A percentile compares a stretch with the other conserved stretches of the same genome.
Evolutionary conservation across 768 basidiomycete species (phyloP).

Genomic region (Sporobolomyces phaffii): DNA sequence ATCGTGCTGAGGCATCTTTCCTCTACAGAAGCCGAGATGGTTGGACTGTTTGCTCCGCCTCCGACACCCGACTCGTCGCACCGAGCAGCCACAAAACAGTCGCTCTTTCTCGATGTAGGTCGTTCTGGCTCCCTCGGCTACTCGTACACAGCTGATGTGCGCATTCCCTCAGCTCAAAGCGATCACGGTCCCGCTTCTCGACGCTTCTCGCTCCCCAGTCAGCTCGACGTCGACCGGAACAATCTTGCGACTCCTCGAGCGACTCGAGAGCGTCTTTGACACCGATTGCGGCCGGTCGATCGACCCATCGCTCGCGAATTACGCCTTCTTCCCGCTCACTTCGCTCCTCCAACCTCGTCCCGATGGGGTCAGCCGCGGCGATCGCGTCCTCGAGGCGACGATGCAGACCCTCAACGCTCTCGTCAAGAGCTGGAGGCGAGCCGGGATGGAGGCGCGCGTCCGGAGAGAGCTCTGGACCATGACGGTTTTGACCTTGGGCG

Average conservation of each 20-base stretch:
- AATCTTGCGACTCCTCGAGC: slow-evolving; percentile 57
- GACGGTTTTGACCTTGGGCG: slow-evolving; percentile 60
- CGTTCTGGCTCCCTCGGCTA: too few species aligned
- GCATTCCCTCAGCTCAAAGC: slow-evolving; percentile 54
- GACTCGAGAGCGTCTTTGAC: slow-evolving; percentile 52
- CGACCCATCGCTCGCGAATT: slow-evolving; percentile 63
- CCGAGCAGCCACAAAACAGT: slow-evolving; percentile 6
- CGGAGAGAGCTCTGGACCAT: slow-evolving; percentile 70
- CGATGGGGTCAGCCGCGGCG: slow-evolving; percentile 67
- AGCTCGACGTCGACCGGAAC: slow-evolving; percentile 54
- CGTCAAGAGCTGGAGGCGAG: slow-evolving; percentile 56
- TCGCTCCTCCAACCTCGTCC: slow-evolving; percentile 66
- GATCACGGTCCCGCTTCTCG: slow-evolving; percentile 74
- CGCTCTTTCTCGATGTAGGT: neutral
- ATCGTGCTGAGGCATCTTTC: too few species aligned
- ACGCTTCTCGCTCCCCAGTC: slow-evolving; percentile 55
- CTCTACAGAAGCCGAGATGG: neutral
- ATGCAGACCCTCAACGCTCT: slow-evolving; percentile 54
- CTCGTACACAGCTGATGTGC: neutral
- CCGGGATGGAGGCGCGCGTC: slow-evolving; percentile 31
- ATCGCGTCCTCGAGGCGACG: slow-evolving; percentile 56
- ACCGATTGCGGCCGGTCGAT: slow-evolving; percentile 50
- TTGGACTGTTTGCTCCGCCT: slow-evolving; percentile 8
- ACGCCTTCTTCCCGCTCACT: slow-evolving; percentile 81
- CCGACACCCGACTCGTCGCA: neutral